Percentiles rank a stretch among this genome's conserved stretches.
Evolutionary conservation across 345 rosid species (phyloP).

Genomic region (Pugionium dolabratum): DNA sequence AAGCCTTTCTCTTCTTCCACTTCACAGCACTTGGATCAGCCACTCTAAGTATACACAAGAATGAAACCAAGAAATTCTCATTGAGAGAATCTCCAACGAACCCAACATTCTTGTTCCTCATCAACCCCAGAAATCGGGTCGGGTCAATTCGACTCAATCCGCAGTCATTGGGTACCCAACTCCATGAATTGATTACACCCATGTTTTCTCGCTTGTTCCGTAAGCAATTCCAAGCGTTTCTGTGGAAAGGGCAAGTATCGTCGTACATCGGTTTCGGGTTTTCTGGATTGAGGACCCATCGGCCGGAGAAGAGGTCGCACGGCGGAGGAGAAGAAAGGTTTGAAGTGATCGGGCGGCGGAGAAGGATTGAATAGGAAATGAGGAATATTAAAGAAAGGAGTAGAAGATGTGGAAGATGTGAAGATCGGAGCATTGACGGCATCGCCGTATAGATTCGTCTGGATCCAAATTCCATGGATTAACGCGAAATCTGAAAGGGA

Average conservation of each 20-base stretch:
- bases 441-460: constrained; percentile 42
- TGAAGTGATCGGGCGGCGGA: constrained; percentile 34
- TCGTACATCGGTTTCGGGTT: constrained; percentile 55
- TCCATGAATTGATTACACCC: constrained; percentile 74
- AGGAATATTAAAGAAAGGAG: constrained; percentile 57
- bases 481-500: constrained; percentile 19
- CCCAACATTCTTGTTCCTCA: constrained; percentile 83
- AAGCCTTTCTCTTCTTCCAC: constrained; percentile 93
- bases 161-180: constrained; percentile 77
- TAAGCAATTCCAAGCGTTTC: constrained; percentile 93
- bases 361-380: constrained; percentile 49
- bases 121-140: constrained; percentile 48
- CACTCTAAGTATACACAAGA: constrained; percentile 71
- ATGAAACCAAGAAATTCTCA: constrained; percentile 81
- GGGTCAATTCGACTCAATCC: constrained; percentile 64
- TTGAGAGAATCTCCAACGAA: constrained; percentile 87
- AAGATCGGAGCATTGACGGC: constrained; percentile 57
- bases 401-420: constrained; percentile 49
- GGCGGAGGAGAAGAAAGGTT: constrained; percentile 34
- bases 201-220: constrained; percentile 66
- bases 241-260: constrained; percentile 86
- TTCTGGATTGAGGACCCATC: constrained; percentile 56
- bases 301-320: constrained; percentile 77
- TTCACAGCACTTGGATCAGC: constrained; percentile 66
- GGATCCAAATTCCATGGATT: constrained; percentile 31